Conservation (phyloP, 2,329 filamentous ascomycete species). For the Annulohypoxylon truncatum region DNA sequence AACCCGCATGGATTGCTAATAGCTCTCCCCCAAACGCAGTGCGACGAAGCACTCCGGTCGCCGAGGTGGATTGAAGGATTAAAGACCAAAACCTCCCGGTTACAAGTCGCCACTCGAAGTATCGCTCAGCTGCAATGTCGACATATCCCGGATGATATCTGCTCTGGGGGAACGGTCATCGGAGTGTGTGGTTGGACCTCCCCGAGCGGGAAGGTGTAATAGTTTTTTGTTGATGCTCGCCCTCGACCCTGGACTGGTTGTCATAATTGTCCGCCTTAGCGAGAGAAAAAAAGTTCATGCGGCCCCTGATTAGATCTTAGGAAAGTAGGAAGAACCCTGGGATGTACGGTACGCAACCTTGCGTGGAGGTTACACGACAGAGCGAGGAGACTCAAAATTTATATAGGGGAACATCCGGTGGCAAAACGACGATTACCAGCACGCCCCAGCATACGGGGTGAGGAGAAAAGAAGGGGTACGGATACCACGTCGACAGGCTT, state of each 20-base stretch:
- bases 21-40: slow-evolving; percentile 19
- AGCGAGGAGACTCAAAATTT: slow-evolving; percentile 21
- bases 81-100: neutral
- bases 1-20: slow-evolving; percentile 13
- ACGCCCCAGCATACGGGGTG: slow-evolving; percentile 22
- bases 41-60: slow-evolving; percentile 26
- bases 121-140: slow-evolving; percentile 13
- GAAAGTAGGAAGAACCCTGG: slow-evolving; percentile 1
- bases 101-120: slow-evolving; percentile 9
- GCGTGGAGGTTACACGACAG: slow-evolving; percentile 37
- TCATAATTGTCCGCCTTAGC: slow-evolving; percentile 13
- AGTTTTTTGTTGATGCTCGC: neutral
- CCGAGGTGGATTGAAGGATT: slow-evolving; percentile 17
- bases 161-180: neutral
- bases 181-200: neutral
- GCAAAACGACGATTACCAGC: slow-evolving; percentile 13
- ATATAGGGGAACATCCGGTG: slow-evolving; percentile 38
- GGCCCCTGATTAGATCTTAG: slow-evolving; percentile 7
- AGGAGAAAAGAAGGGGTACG: slow-evolving; percentile 17
- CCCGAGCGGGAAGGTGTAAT: slow-evolving; percentile 5
- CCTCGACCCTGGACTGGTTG: slow-evolving; percentile 6
- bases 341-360: slow-evolving; percentile 25
- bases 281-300: neutral
- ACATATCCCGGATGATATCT: slow-evolving; percentile 16
- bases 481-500: slow-evolving; percentile 47